These are phyloP conservation scores for Cladorrhinum samala DNA, from an alignment of 495 filamentous ascomycete genomes.

Conservation along the genomic window DNA sequence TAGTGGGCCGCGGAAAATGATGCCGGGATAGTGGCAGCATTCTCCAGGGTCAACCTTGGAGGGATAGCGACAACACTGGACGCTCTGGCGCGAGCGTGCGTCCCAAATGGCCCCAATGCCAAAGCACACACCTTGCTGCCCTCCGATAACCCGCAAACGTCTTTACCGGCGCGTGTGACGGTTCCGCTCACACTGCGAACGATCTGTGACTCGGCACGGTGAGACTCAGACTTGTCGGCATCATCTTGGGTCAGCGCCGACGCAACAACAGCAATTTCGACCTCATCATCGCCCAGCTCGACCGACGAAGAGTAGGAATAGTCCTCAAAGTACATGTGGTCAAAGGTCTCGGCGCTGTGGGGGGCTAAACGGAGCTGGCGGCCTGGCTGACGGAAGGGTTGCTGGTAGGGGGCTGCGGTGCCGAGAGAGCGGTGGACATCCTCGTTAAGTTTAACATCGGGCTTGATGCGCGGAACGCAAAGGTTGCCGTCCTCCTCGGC, in stretches of 20 bases:
- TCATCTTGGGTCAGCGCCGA: constrained; percentile 24
- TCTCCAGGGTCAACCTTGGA: constrained; percentile 36
- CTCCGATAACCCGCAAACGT: constrained; percentile 28
- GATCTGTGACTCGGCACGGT: constrained; percentile 21
- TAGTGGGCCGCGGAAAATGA: constrained; percentile 50
- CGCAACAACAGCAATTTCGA: constrained; percentile 39
- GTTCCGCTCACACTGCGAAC: constrained; percentile 36
- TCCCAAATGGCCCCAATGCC: constrained; percentile 21
- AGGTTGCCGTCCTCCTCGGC: constrained; percentile 32
- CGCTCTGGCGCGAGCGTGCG: constrained; percentile 17
- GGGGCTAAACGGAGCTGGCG: constrained; percentile 20
- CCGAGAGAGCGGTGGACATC: constrained; percentile 29
- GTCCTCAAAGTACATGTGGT: constrained; percentile 30
- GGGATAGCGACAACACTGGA: constrained; percentile 34
- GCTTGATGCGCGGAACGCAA: constrained; percentile 32
- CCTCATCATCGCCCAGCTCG: constrained; percentile 27
- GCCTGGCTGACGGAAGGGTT: constrained; percentile 24
- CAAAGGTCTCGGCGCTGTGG: constrained; percentile 2
- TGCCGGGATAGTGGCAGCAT: constrained; percentile 46
- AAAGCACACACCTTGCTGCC: constrained; percentile 39
- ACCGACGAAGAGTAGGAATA: constrained; percentile 8
- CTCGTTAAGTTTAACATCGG: constrained; percentile 34
- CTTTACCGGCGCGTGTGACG: constrained; percentile 33
- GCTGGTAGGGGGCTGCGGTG: constrained; percentile 28
- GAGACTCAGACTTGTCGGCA: constrained; percentile 35